These are phyloP conservation scores for Maudiozyma pseudohumilis DNA, from an alignment of 805 yeast genomes.

Conservation along the genomic window DNA sequence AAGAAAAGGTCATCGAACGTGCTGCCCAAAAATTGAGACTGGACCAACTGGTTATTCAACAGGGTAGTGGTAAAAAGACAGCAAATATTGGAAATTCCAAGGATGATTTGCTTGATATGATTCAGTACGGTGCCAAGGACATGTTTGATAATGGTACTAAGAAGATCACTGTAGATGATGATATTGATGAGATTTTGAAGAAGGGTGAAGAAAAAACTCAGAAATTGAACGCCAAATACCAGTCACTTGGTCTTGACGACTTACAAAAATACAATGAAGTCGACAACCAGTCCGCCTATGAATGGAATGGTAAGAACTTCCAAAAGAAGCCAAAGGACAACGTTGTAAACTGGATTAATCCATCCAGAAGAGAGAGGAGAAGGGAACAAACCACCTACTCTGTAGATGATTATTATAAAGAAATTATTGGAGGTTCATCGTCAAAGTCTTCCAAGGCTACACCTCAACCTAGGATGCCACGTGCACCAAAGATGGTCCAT, in stretches of 20 bases:
- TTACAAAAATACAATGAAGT: conserved; percentile 68
- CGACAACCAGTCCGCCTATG: conserved; percentile 81
- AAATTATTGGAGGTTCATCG: conserved; percentile 36
- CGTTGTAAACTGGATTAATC: conserved; percentile 55
- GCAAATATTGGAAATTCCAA: conserved; percentile 38
- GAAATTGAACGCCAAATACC: conserved; percentile 68
- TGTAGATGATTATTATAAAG: conserved; percentile 67
- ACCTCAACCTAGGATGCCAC: conserved; percentile 37
- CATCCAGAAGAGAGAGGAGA: conserved; percentile 48
- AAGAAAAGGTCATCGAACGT: conserved; percentile 89
- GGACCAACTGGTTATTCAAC: conserved; percentile 93
- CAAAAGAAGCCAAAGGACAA: conserved; percentile 32
- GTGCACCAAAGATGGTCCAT: conserved; percentile 54
- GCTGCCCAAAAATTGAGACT: conserved; percentile 90
- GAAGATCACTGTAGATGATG: conserved; percentile 36
- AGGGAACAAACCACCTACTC: conserved; percentile 62
- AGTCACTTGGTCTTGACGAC: conserved; percentile 84
- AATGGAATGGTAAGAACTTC: conserved; percentile 86
- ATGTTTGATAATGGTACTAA: conserved; percentile 52
- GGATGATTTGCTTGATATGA: conserved; percentile 88
- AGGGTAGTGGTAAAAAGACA: conserved; percentile 50
- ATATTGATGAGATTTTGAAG: conserved; percentile 72
- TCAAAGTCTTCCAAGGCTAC: conserved; percentile 27
- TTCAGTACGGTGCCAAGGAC: conserved; percentile 90
- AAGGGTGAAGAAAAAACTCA: conserved; percentile 79